These are phyloP conservation scores for Botrytis galanthina DNA, from an alignment of 2,329 filamentous ascomycete genomes.

Conservation along the genomic window DNA sequence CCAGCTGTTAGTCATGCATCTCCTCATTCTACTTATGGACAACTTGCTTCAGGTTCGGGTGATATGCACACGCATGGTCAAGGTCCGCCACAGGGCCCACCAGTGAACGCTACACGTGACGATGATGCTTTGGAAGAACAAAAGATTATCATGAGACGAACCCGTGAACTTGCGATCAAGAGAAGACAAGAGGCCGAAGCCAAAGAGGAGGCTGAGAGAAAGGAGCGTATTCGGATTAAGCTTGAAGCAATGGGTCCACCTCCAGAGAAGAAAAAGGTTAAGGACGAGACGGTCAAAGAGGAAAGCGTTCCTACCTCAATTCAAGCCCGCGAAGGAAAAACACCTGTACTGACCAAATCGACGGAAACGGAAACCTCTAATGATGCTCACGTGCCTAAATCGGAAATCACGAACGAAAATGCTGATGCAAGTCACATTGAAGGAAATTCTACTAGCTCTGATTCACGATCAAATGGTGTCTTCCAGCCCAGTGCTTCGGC, in stretches of 20 bases:
- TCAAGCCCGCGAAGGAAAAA: slow-evolving; percentile 32
- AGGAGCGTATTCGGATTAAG: slow-evolving; percentile 70
- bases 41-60: slow-evolving; percentile 40
- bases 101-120: slow-evolving; percentile 37
- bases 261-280: slow-evolving; percentile 57
- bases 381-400: slow-evolving; percentile 22
- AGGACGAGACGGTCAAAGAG: slow-evolving; percentile 51
- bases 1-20: slow-evolving; percentile 39
- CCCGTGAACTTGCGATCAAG: slow-evolving; percentile 66
- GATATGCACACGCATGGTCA: slow-evolving; percentile 31
- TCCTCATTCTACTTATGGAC: slow-evolving; percentile 35
- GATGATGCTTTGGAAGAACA: slow-evolving; percentile 61
- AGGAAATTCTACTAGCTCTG: slow-evolving; percentile 20
- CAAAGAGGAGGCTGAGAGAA: slow-evolving; percentile 68
- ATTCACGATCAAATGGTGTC: slow-evolving; percentile 29
- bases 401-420: slow-evolving; percentile 22
- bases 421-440: slow-evolving; percentile 16
- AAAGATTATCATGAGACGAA: slow-evolving; percentile 71
- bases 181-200: slow-evolving; percentile 66
- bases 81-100: slow-evolving; percentile 26
- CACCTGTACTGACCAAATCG: slow-evolving; percentile 19
- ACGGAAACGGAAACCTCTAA: slow-evolving; percentile 24
- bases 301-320: slow-evolving; percentile 41
- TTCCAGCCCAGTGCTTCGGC: slow-evolving; percentile 35
- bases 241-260: slow-evolving; percentile 67